A percentile compares a stretch with the other conserved stretches of the same genome.
Evolutionary conservation across 768 basidiomycete genomes (phyloP).

Genomic region (Suillus lakei): DNA sequence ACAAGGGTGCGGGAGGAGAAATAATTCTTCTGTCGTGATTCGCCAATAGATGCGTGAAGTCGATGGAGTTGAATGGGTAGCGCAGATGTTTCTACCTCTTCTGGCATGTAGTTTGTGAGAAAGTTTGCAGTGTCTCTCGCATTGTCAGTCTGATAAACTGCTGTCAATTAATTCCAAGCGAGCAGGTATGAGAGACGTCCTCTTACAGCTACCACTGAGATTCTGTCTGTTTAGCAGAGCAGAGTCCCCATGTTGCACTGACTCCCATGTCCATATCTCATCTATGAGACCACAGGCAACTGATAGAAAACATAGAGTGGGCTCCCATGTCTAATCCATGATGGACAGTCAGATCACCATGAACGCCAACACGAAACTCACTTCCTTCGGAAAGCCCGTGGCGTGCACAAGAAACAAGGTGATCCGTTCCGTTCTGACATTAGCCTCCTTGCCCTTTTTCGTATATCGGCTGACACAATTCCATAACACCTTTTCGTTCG

Average conservation of each 20-base stretch:
- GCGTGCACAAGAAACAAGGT: conserved; percentile 84
- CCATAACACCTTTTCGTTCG: conserved; percentile 55
- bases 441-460: conserved; percentile 21
- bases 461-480: conserved; percentile 74
- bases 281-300: conserved; percentile 50
- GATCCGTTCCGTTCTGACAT: conserved; percentile 45
- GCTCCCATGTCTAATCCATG: conserved; percentile 73
- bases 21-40: conserved; percentile 48
- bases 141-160: conserved; percentile 42
- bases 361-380: conserved; percentile 29
- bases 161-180: neutral
- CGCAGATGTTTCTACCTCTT: conserved; percentile 27
- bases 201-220: conserved; percentile 64
- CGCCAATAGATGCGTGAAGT: conserved; percentile 45
- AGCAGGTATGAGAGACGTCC: neutral
- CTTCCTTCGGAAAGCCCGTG: conserved; percentile 90
- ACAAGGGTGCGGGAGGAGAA: conserved; percentile 59
- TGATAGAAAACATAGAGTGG: conserved; percentile 59
- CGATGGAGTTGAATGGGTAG: conserved; percentile 61
- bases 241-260: conserved; percentile 86
- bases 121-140: neutral
- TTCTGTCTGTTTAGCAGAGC: conserved; percentile 64
- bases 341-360: neutral
- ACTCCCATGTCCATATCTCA: conserved; percentile 83
- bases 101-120: conserved; percentile 67